Percentiles rank a stretch among this genome's conserved stretches.
Conservation (phyloP, 176 grass and related monocot genomes). For the Phoenix dactylifera region DNA sequence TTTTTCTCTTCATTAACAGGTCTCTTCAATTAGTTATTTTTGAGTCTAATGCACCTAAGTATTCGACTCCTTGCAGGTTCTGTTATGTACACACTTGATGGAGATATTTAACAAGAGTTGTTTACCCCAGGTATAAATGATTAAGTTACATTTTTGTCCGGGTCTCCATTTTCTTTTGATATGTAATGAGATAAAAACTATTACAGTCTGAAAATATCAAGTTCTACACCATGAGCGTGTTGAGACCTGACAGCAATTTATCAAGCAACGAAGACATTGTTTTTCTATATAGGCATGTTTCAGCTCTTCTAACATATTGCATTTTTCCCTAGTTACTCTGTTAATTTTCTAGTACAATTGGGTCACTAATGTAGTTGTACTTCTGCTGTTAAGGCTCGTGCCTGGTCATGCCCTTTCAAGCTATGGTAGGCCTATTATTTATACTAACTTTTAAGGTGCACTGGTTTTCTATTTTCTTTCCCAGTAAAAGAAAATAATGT, state of each 20-base stretch:
- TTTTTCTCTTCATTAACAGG: too few species aligned
- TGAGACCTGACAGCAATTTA: constrained; percentile 64
- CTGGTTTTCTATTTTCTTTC: background rate
- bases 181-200: constrained; percentile 11
- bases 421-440: constrained; percentile 45
- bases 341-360: constrained; percentile 1
- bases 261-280: constrained; percentile 54
- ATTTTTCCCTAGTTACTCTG: constrained; percentile 10
- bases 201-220: constrained; percentile 88
- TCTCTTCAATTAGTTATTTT: too few species aligned
- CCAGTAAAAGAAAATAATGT: background rate
- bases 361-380: constrained; percentile 19
- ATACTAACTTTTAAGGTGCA: too few species aligned
- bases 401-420: constrained; percentile 81
- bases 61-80: constrained; percentile 40
- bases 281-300: constrained; percentile 72
- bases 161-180: constrained; percentile 3
- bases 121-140: constrained; percentile 59
- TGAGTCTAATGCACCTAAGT: too few species aligned
- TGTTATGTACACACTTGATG: constrained; percentile 87
- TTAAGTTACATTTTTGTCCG: constrained; percentile 22
- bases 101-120: constrained; percentile 70
- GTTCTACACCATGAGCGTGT: constrained; percentile 78
- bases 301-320: constrained; percentile 1
- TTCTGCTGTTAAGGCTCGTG: constrained; percentile 59